Percentiles rank a stretch among this genome's conserved stretches.
phyloP scores from a whole-genome alignment of 805 yeast species.

The Tetrapisispora fleetii region DNA sequence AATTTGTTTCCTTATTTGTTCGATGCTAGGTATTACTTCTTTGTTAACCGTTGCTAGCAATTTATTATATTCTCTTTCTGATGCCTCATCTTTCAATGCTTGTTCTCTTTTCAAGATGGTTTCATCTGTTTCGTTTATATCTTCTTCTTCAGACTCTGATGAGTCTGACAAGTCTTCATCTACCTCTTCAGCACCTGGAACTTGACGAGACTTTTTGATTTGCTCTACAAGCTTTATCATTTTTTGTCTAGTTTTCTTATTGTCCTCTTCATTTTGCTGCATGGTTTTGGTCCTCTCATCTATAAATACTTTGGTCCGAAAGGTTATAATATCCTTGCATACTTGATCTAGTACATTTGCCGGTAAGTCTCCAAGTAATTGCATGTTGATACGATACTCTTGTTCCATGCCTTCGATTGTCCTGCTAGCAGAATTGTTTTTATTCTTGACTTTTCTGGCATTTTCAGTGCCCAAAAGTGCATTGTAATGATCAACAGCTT shows the following conservation, averaged over 20 bases:
- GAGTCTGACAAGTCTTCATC: slow-evolving; percentile 13
- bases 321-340: slow-evolving; percentile 41
- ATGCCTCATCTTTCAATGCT: slow-evolving; percentile 9
- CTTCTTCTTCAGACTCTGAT: slow-evolving; percentile 9
- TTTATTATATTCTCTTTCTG: slow-evolving; percentile 10
- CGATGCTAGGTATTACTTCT: slow-evolving; percentile 14
- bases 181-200: slow-evolving; percentile 2
- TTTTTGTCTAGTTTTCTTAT: slow-evolving; percentile 16
- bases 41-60: slow-evolving; percentile 10
- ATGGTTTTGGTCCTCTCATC: slow-evolving; percentile 43
- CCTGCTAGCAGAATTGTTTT: not conserved
- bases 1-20: slow-evolving; percentile 8
- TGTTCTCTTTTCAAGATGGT: slow-evolving; percentile 4
- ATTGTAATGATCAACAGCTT: not conserved
- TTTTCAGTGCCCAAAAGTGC: not conserved
- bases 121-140: not conserved
- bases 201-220: slow-evolving; percentile 13
- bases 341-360: slow-evolving; percentile 21
- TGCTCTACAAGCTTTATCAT: slow-evolving; percentile 22
- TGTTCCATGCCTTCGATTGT: not conserved
- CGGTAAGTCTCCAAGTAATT: slow-evolving; percentile 25
- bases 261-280: slow-evolving; percentile 30
- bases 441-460: not conserved
- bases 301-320: slow-evolving; percentile 44
- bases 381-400: slow-evolving; percentile 22